Evolutionary conservation across 2,329 filamentous ascomycete species (phyloP).

Genomic region (Colletotrichum acutatum): DNA sequence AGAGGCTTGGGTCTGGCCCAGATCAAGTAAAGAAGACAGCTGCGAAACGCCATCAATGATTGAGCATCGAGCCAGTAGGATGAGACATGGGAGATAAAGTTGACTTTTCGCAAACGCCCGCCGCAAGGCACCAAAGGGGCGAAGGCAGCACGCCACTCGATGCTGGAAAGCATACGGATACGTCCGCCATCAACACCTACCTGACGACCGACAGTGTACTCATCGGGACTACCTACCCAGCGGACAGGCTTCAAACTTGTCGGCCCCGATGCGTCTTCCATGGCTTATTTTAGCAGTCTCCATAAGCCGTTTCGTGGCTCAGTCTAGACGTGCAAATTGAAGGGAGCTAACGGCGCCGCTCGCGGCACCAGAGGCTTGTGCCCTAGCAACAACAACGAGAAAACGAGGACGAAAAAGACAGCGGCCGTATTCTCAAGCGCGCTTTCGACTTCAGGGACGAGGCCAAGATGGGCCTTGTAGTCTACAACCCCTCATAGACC

Average conservation of each 20-base stretch:
- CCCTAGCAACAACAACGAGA: not conserved
- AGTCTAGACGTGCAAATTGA: slow-evolving; percentile 3
- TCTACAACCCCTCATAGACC: not conserved
- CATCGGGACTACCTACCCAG: not conserved
- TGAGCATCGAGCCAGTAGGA: not conserved
- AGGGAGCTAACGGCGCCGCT: slow-evolving; percentile 8
- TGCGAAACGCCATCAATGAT: not conserved
- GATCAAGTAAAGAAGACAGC: slow-evolving; percentile 4
- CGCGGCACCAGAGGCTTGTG: not conserved
- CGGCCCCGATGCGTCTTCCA: not conserved
- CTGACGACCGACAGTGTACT: no score
- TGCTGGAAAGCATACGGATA: no score
- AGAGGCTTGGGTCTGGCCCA: not conserved
- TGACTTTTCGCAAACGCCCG: slow-evolving; percentile 3
- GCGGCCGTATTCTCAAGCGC: not conserved
- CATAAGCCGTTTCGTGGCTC: not conserved
- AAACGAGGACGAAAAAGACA: not conserved
- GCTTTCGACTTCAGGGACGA: not conserved
- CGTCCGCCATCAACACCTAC: not conserved
- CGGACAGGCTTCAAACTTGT: not conserved
- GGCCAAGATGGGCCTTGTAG: not conserved
- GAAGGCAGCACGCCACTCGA: slow-evolving; percentile 1
- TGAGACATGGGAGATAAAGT: not conserved
- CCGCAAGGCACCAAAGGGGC: not conserved
- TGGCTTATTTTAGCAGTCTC: slow-evolving; percentile 16